Evolutionary conservation across 768 basidiomycete genomes (phyloP).

Genomic region (Rhizopogon vinicolor): DNA sequence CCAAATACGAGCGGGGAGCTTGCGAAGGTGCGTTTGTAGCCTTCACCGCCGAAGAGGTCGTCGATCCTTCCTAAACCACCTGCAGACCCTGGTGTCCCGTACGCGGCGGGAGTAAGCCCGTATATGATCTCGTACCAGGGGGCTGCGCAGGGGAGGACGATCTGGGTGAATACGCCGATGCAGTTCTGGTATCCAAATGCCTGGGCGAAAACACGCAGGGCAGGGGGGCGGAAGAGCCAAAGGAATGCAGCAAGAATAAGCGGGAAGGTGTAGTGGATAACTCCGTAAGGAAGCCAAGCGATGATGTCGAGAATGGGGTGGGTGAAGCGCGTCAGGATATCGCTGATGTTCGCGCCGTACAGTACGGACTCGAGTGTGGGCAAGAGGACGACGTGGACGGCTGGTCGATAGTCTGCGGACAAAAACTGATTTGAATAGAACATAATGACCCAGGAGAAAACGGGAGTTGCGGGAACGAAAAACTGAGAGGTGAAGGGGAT

Average conservation of each 20-base stretch:
- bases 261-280: slow-evolving; percentile 84
- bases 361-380: slow-evolving; percentile 93
- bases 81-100: slow-evolving; percentile 87
- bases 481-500: slow-evolving; percentile 89
- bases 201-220: slow-evolving; percentile 78
- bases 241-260: slow-evolving; percentile 81
- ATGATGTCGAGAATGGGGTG: slow-evolving; percentile 89
- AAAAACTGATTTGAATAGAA: slow-evolving; percentile 89
- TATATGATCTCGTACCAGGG: slow-evolving; percentile 99
- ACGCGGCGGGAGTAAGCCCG: slow-evolving; percentile 92
- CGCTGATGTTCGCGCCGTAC: slow-evolving; percentile 97
- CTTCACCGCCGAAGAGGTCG: slow-evolving; percentile 67
- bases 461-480: slow-evolving; percentile 81
- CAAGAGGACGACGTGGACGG: slow-evolving; percentile 86
- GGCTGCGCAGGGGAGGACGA: slow-evolving; percentile 87
- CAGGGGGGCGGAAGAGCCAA: slow-evolving; percentile 86
- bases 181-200: slow-evolving; percentile 94
- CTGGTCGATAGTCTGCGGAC: slow-evolving; percentile 67
- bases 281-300: slow-evolving; percentile 97
- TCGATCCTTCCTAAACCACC: slow-evolving; percentile 94
- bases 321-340: slow-evolving; percentile 92
- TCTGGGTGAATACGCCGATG: slow-evolving; percentile 81
- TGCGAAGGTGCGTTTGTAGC: slow-evolving; percentile 78
- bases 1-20: slow-evolving; percentile 93
- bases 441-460: slow-evolving; percentile 81